Evolutionary conservation across 768 basidiomycete genomes (phyloP).

Genomic region (Russula ochroleuca): DNA sequence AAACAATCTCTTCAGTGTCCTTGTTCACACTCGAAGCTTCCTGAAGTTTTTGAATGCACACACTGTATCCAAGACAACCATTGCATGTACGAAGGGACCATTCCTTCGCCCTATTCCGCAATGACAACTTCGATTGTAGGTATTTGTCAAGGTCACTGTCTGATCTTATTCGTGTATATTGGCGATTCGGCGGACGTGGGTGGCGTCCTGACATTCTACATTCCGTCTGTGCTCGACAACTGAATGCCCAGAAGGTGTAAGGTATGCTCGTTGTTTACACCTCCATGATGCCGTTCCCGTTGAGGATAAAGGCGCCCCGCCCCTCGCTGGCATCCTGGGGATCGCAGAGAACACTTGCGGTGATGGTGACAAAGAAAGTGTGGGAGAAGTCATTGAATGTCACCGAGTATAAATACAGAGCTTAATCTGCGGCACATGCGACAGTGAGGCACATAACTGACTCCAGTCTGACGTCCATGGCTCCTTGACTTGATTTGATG

Average conservation of each 20-base stretch:
- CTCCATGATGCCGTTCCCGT: not conserved
- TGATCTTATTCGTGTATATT: constrained; percentile 87
- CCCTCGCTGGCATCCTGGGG: not conserved
- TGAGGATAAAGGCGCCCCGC: not conserved
- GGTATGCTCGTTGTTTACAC: not conserved
- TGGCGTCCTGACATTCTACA: constrained; percentile 84
- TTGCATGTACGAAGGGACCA: constrained; percentile 61
- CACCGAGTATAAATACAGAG: not conserved
- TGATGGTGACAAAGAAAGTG: not conserved
- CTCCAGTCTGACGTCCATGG: not conserved
- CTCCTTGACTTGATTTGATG: not conserved
- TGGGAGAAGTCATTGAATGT: not conserved
- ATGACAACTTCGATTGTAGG: constrained; percentile 40
- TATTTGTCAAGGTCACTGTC: constrained; percentile 76
- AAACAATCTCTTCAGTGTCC: constrained; percentile 56
- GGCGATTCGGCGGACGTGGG: constrained; percentile 75
- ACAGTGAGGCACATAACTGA: not conserved
- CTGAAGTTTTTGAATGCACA: constrained; percentile 78
- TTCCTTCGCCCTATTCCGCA: not conserved
- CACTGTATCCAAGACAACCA: constrained; percentile 76
- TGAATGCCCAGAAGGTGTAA: constrained; percentile 1
- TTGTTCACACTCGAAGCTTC: constrained; percentile 69
- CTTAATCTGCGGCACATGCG: not conserved
- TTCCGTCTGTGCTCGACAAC: constrained; percentile 72
- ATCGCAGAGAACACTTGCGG: not conserved